Percentiles rank a stretch among this genome's conserved stretches.
Evolutionary conservation across 192 early-diverging fungal genomes (phyloP).

Genomic region (Podochytrium sp.): DNA sequence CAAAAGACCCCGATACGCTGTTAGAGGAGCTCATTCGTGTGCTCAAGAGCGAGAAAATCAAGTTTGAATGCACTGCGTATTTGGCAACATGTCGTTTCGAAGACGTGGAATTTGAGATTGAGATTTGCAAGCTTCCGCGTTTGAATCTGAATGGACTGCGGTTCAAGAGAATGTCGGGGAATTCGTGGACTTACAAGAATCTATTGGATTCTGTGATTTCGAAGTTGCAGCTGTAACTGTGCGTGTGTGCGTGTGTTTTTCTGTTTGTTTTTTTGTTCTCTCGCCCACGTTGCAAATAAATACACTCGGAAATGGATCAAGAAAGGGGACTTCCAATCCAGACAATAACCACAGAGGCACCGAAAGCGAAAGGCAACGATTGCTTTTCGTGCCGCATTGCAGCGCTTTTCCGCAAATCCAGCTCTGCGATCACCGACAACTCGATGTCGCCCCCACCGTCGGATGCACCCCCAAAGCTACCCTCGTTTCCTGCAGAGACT

Average conservation of each 20-base stretch:
- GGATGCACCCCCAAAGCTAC: no score
- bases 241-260: neutral
- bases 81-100: constrained; percentile 37
- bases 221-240: constrained; percentile 53
- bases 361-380: no score
- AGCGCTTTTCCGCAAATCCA: no score
- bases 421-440: no score
- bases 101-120: constrained; percentile 64
- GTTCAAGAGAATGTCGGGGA: constrained; percentile 60
- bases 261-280: neutral
- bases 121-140: constrained; percentile 62
- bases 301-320: no score
- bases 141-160: constrained; percentile 55
- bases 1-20: constrained; percentile 60
- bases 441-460: no score
- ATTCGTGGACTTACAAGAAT: constrained; percentile 65
- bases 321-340: no score
- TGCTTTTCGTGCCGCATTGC: no score
- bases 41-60: constrained; percentile 42
- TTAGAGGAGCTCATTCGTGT: constrained; percentile 51
- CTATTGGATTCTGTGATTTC: constrained; percentile 55
- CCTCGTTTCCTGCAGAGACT: no score
- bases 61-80: constrained; percentile 3
- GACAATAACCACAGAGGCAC: no score
- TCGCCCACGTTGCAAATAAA: no score